Evolutionary conservation across 73 alveolate genomes (phyloP), one percentile per base, ranked within the genome.

Genomic region (Paramecium caudatum): DNA sequence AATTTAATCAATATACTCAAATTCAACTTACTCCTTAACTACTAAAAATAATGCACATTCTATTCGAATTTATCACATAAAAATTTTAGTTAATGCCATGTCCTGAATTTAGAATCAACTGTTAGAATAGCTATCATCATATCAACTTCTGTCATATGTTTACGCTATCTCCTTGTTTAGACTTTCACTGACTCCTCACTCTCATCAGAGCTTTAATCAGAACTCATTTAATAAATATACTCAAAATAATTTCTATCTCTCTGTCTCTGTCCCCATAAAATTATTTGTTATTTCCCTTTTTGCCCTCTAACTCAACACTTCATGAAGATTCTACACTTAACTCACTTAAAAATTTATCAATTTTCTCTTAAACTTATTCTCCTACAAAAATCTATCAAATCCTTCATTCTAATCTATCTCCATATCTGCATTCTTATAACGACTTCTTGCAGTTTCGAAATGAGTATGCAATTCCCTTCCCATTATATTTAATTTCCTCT

Each of bases 161-260:
- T 55, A 23, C 80, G 80, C 30, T 55, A 55, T 25, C 30, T 27
- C 1, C 9, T 23, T 27, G 10, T 17, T 1, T 55, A 27, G n/a
- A 8, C n/a, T 55, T 55, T 27, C 6, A 55, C n/a, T 55, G 80
- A 55, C 23, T 55, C 80, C 23, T 55, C 80, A 55, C 80, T 55
- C 13, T 55, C 80, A 55, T 55, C 80, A 27, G 80, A 55, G n/a
- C 80, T 21, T 55, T 55, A 55, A 10, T 55, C 80, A 55, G 80
- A 23, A n/a, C n/a, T n/a, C 80, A 55, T 50, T 55, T 55, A 55
- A 55, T 27, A 55, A 27, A 37, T 55, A 55, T 27, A 55, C 23
- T 55, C 80, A 55, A 55, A 55, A 55, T 55, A 55, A 55, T 55
- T 23, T 55, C 80, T 55, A 55, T 55, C 30, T 55, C 30, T 55